phyloP scores from a whole-genome alignment of 2,329 filamentous ascomycete genomes.

The Monilinia fructicola region DNA sequence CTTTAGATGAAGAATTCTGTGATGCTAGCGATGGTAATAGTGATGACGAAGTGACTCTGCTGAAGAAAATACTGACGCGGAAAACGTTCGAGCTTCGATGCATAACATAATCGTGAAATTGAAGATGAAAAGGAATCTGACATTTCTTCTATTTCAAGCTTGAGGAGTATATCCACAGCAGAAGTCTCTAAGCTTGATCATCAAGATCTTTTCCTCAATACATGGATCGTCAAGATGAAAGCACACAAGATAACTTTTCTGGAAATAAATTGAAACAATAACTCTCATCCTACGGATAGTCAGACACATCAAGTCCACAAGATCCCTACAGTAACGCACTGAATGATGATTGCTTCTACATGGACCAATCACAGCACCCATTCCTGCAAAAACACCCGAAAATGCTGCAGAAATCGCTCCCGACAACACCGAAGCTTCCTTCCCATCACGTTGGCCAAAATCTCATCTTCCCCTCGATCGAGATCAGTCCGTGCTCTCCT shows the following conservation, averaged over 20 bases:
- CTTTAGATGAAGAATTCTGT: background rate
- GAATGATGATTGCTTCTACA: conserved; percentile 2
- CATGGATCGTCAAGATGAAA: background rate
- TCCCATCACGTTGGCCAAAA: background rate
- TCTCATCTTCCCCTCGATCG: background rate
- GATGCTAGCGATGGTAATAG: background rate
- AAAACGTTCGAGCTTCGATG: background rate
- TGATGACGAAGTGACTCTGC: background rate
- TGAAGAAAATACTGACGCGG: background rate
- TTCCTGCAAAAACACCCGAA: background rate
- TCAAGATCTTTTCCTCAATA: conserved; percentile 4
- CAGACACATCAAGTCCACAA: background rate
- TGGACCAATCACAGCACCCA: background rate
- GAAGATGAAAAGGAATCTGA: background rate
- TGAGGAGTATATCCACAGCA: conserved; percentile 9
- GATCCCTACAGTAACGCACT: background rate
- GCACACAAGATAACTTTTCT: background rate
- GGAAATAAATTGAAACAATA: too few species aligned
- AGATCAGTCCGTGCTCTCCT: conserved; percentile 14
- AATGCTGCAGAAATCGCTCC: background rate
- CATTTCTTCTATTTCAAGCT: background rate
- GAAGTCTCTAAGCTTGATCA: background rate
- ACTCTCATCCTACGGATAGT: background rate
- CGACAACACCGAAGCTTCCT: background rate
- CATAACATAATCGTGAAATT: background rate